These are phyloP conservation scores for Canariomyces notabilis DNA, from an alignment of 2,329 filamentous ascomycete species.

Conservation along the genomic window DNA sequence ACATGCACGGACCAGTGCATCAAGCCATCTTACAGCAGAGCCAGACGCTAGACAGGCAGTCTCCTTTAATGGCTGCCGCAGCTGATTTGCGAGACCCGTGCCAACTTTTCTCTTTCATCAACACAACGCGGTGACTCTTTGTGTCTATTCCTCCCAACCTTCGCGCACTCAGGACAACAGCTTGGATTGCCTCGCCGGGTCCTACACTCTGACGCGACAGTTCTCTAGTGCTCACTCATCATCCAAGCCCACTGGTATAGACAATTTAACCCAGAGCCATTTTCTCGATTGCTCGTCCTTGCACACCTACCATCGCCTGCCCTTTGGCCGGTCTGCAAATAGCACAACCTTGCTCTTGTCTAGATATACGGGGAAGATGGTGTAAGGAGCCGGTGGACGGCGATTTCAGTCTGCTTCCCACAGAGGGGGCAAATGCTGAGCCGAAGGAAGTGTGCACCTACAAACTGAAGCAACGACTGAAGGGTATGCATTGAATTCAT, in stretches of 20 bases:
- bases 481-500: constrained; percentile 27
- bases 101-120: constrained; percentile 27
- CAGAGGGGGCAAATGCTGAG: constrained; percentile 16
- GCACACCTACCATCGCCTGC: constrained; percentile 15
- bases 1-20: constrained; percentile 18
- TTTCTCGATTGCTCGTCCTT: constrained; percentile 5
- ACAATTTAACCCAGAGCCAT: constrained; percentile 4
- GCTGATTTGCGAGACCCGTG: constrained; percentile 21
- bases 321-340: constrained; percentile 15
- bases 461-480: constrained; percentile 13
- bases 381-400: constrained; percentile 18
- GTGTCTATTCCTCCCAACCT: constrained; percentile 15
- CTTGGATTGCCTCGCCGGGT: constrained; percentile 2
- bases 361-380: constrained; percentile 19
- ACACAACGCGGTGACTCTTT: constrained; percentile 6
- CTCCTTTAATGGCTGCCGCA: constrained; percentile 20
- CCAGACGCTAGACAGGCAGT: too few species aligned
- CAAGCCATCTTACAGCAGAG: constrained; percentile 3
- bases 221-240: constrained; percentile 3
- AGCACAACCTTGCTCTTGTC: constrained; percentile 10
- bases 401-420: constrained; percentile 12
- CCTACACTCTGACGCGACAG: neutral
- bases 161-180: constrained; percentile 11
- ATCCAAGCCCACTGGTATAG: constrained; percentile 12
- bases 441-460: constrained; percentile 8